Evolutionary conservation across 768 basidiomycete genomes (phyloP), one percentile per base, ranked within the genome.

Genomic region (Auricularia sp.): DNA sequence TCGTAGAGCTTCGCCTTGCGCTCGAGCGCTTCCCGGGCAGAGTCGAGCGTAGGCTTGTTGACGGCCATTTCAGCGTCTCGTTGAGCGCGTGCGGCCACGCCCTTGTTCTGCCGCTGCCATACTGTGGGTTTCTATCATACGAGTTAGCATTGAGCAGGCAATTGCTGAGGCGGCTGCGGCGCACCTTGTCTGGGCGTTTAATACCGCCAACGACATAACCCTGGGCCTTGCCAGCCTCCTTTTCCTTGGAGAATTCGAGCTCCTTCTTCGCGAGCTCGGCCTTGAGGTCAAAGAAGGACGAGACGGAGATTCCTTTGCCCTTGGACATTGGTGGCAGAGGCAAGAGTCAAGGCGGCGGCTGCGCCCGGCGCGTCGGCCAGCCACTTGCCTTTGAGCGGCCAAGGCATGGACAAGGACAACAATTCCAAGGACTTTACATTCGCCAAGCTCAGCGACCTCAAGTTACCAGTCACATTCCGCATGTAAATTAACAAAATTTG

Each of bases 341-440:
- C 14, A 59, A 59, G 56, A 59, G 47, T 18, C 10, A 18, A 5
- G 16, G 14, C 47, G 47, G 47, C 47, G 18, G 18, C 21, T 6
- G 11, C 47, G 18, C 0, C 18, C 47, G 47, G 47, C 47, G 47
- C 21, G 47, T 18, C 18, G 1, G 14, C 47, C 21, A 18, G 47
- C 18, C 47, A 18, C 47, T 18, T 8, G 1, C 21, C 6, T 29
- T 29, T 51, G 24, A 24, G 24, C 33, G 45, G 33, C 42, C 29
- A 29, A n/a, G 16, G 39, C 63, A 84, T 83, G 83, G 82, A 83
- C 74, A 83, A 83, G 68, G 83, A 83, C 68, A 61, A 66, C 18
- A 83, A 85, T 71, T 81, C 89, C 42, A 90, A 94, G 70, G 94
- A 97, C 74, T 92, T 94, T 70, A 94, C 92, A 2, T 97, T 96